phyloP scores from a whole-genome alignment of 192 early-diverging fungal genomes.

The Backusella australiensis region DNA sequence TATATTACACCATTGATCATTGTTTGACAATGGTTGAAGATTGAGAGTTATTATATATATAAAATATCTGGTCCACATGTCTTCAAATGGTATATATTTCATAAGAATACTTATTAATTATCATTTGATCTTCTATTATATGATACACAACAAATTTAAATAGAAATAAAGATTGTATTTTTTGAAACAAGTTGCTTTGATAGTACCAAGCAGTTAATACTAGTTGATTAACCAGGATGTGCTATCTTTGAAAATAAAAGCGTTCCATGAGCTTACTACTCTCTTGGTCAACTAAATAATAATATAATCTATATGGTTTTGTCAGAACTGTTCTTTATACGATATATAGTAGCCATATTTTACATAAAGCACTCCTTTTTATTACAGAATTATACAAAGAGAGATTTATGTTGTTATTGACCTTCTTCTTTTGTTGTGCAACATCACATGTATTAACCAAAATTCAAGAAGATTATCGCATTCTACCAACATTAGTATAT shows the following conservation, averaged over 20 bases:
- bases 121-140: not conserved
- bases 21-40: not conserved
- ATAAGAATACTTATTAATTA: not conserved
- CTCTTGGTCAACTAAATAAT: no score
- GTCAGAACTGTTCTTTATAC: no score
- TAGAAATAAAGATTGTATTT: not conserved
- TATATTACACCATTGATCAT: not conserved
- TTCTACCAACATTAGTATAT: not conserved
- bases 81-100: not conserved
- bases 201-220: no score
- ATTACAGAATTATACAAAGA: not conserved
- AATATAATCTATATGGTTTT: no score
- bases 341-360: no score
- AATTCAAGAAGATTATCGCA: not conserved
- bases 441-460: not conserved
- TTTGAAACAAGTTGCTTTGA: not conserved
- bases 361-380: not conserved
- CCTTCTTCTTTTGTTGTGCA: not conserved
- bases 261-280: no score
- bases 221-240: no score
- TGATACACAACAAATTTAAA: not conserved
- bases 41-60: not conserved
- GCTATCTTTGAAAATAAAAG: no score
- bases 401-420: not conserved
- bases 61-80: not conserved